These are phyloP conservation scores for Cystobasidium tubakii DNA, from an alignment of 768 basidiomycete genomes.

Conservation along the genomic window DNA sequence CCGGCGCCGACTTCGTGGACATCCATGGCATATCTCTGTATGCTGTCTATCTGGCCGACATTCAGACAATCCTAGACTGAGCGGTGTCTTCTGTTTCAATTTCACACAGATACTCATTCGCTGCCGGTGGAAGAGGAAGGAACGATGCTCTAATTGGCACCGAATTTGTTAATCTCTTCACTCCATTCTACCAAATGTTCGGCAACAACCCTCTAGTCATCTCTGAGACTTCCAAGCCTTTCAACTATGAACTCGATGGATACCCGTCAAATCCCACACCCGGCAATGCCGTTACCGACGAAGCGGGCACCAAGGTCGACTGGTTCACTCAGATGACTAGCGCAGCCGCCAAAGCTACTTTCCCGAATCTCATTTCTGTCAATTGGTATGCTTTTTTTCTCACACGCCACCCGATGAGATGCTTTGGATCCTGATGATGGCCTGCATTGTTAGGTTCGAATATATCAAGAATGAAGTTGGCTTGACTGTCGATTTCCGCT, in stretches of 20 bases:
- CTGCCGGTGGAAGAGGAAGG: neutral
- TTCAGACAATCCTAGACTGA: neutral
- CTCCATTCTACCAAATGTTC: constrained; percentile 5
- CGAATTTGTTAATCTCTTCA: neutral
- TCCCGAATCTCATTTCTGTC: constrained; percentile 9
- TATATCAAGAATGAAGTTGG: constrained; percentile 7
- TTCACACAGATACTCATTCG: constrained; percentile 1
- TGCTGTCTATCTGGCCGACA: neutral
- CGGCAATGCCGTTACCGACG: neutral
- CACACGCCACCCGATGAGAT: too few relatives aligned
- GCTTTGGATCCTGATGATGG: too few relatives aligned
- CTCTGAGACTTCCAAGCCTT: constrained; percentile 15
- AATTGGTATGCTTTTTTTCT: neutral
- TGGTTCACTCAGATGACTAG: constrained; percentile 7
- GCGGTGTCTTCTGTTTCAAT: neutral
- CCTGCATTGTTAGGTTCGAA: neutral
- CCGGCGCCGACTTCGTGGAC: constrained; percentile 1
- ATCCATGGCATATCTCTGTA: neutral
- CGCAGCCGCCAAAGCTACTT: neutral
- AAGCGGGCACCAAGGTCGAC: neutral
- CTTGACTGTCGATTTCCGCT: neutral
- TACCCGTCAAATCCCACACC: neutral
- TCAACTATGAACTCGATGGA: neutral
- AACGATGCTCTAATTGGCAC: constrained; percentile 1
- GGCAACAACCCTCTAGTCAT: neutral